Evolutionary conservation across 2,329 filamentous ascomycete genomes (phyloP).

Genomic region (Calycina marina): DNA sequence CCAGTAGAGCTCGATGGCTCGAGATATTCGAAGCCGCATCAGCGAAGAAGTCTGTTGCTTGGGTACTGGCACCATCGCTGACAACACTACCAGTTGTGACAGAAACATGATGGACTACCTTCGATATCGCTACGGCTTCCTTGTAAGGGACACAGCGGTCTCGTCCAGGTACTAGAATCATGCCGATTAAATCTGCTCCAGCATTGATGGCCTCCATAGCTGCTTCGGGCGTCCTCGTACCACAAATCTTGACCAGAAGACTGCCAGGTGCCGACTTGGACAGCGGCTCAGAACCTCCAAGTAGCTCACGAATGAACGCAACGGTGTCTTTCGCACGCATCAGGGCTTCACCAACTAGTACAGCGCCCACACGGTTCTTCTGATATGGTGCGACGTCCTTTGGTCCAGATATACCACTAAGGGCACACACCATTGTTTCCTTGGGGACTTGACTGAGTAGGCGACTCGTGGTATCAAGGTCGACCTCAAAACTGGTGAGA

Average conservation of each 20-base stretch:
- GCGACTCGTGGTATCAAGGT: conserved; percentile 80
- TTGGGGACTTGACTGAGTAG: conserved; percentile 76
- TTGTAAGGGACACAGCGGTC: conserved; percentile 70
- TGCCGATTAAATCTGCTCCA: conserved; percentile 83
- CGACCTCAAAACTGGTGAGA: conserved; percentile 90
- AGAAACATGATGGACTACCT: conserved; percentile 46
- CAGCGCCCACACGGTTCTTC: conserved; percentile 78
- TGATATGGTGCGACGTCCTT: conserved; percentile 81
- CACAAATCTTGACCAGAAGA: conserved; percentile 85
- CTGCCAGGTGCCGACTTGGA: conserved; percentile 26
- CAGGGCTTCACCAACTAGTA: conserved; percentile 87
- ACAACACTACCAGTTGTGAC: conserved; percentile 14
- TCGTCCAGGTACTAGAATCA: conserved; percentile 73
- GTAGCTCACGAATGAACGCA: conserved; percentile 70
- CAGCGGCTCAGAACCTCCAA: conserved; percentile 37
- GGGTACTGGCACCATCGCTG: conserved; percentile 15
- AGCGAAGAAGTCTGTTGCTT: conserved; percentile 58
- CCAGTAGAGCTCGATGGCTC: conserved; percentile 55
- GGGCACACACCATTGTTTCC: conserved; percentile 76
- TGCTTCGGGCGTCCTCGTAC: conserved; percentile 69
- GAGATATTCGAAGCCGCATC: conserved; percentile 32
- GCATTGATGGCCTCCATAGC: conserved; percentile 69
- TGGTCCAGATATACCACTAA: conserved; percentile 84
- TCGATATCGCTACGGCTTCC: conserved; percentile 66
- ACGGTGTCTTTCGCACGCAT: conserved; percentile 81